phyloP scores from a whole-genome alignment of 306 rosid species.

The Begonia peltatifolia region DNA sequence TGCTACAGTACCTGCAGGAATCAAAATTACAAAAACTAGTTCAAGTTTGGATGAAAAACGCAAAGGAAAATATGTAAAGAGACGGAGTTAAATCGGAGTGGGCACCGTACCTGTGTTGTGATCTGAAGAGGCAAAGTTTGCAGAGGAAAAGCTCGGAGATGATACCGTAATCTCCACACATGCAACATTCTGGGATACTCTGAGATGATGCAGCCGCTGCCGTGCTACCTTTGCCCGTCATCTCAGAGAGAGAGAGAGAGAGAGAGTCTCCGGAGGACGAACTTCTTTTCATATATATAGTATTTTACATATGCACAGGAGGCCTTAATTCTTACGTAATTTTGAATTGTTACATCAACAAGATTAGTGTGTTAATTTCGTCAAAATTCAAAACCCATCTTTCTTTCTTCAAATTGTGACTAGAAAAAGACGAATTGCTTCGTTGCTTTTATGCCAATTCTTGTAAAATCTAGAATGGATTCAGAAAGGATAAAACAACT shows the following conservation, averaged over 20 bases:
- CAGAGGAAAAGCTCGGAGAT: slow-evolving; percentile 74
- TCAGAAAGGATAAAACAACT: too few relatives aligned
- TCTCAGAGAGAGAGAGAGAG: slow-evolving; percentile 2
- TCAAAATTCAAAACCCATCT: too few relatives aligned
- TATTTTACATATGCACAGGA: too few relatives aligned
- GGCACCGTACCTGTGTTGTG: slow-evolving; percentile 60
- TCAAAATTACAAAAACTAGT: not conserved
- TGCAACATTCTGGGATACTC: slow-evolving; percentile 63
- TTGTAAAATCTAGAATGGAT: too few relatives aligned
- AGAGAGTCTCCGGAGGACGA: not conserved
- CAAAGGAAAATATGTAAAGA: not conserved
- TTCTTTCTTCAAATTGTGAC: too few relatives aligned
- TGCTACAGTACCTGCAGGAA: slow-evolving; percentile 66
- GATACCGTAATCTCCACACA: slow-evolving; percentile 94
- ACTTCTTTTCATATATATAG: too few relatives aligned
- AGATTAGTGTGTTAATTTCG: too few relatives aligned
- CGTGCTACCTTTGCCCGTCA: slow-evolving; percentile 11
- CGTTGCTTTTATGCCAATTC: too few relatives aligned
- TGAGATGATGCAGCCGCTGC: slow-evolving; percentile 13
- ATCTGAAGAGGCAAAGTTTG: slow-evolving; percentile 81
- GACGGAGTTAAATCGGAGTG: not conserved
- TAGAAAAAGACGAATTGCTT: too few relatives aligned
- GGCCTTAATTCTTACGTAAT: too few relatives aligned
- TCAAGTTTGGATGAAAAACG: not conserved
- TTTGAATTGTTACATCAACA: too few relatives aligned